Base-by-base conservation (phyloP, 106 monocot species). In the Chionographis japonica region DNA sequence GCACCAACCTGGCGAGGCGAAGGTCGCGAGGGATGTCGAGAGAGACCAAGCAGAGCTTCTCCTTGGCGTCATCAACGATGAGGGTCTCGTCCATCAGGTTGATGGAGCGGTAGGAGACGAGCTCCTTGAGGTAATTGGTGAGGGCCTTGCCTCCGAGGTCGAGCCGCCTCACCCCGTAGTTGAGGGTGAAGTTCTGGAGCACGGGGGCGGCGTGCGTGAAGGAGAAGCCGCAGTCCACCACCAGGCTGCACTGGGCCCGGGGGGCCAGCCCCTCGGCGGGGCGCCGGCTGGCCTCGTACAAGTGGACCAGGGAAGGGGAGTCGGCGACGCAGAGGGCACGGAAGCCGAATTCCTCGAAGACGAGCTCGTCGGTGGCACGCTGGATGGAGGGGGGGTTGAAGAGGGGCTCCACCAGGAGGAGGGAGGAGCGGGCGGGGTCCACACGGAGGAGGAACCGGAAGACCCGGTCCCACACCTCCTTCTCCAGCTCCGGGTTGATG, bases 61-160 rank as follows among this genome's bases (percentile, higher is more conserved):
- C 92, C 80, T 97, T 97, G 55, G 92, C 95, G 27, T 92, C 72
- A 16, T 97, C 95, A n/a, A 92, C 72, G 70, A 97, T 63, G 62
- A 97, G 74, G 54, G 92, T 89, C 82, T 97, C 91, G 40, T 97
- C 95, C 92, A 97, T 89, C 13, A 97, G 82, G 68, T 97, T 97
- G 68, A 97, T 75, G 42, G 86, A 72, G 50, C 95, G 74, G 65
- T 92, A 97, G 8, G 92, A 92, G 17, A 97, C 70, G 52, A 97
- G 77, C 82, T 97, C 92, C 74, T 97, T 97, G 73, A 97, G 81
- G 65, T 92, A 92, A 68, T 97, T 97, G 6, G 95, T 97, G 20
- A 97, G 84, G 52, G 89, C 95, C 78, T 92, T 97, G 3, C 95
- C 95, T 6, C 92, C 95, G 41, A 97, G 69, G 56, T 92, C 91